Base-by-base conservation (phyloP, 2,329 filamentous ascomycete species). In the Sporothrix globosa region DNA sequence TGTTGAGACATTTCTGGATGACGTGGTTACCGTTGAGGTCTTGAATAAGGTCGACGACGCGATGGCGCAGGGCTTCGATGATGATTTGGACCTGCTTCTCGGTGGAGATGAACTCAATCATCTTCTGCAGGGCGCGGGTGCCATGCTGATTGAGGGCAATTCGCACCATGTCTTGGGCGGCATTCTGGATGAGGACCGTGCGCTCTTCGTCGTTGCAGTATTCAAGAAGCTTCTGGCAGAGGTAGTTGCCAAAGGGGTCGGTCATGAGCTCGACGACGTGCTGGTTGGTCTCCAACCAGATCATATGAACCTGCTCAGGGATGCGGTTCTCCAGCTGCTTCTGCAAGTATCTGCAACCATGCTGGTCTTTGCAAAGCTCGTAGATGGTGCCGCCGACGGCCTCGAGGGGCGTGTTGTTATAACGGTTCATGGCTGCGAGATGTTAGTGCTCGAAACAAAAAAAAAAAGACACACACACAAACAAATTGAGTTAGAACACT, bases 1-100 rank as follows among this genome's bases (percentile, higher is more conserved):
- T 96, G 83, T 98, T 99, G 69, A 99, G 87, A 77, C 96, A 99
- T 83, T 99, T 99, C 82, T 99, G 96, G 74, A 99, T 97, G 77
- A 99, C 96, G 77, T 99, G 96, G 77, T 99, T 99, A 79, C 96
- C 96, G 78, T 99, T 99, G 68, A 99, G 85, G 76, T 99, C 96
- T 79, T 99, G 93, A 73, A 99, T 97, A 69, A 99, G 87, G 76
- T 96, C 91, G 24, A 99, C 96, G 65, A 99, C 96, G 72, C 92
- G 89, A 78, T 89, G 86, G 73, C 90, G 87, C 67, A 99, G 86
- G 17, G 96, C 92, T 69, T 91, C 85, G 74, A 97, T 97, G 79
- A 99, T 96, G 74, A 92, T 91, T 75, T 91, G 86, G 67, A 95
- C 91, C 81, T 99, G 96, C 77, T 91, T 89, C 3, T 89, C 86